Conservation (phyloP, 2,329 filamentous ascomycete genomes). For the Claviceps pazoutovae region DNA sequence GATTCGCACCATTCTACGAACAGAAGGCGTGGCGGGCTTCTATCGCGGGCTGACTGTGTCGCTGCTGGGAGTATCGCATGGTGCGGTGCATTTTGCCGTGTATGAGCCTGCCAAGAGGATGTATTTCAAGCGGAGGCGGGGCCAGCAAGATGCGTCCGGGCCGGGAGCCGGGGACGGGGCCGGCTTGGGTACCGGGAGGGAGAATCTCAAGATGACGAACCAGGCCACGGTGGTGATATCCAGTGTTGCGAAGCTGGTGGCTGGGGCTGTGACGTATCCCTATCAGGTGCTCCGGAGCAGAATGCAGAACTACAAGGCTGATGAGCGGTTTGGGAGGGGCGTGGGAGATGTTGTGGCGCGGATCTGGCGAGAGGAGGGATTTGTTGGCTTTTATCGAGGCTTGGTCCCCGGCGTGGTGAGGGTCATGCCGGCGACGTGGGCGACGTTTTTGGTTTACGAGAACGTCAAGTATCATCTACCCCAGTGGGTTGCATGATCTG, state of each 20-base stretch:
- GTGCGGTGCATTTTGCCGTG: constrained; percentile 88
- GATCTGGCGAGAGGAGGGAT: constrained; percentile 68
- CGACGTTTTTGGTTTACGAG: constrained; percentile 94
- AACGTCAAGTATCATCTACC: constrained; percentile 67
- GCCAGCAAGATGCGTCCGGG: neutral
- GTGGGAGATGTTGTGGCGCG: constrained; percentile 54
- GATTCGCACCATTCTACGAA: constrained; percentile 46
- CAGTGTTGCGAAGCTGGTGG: constrained; percentile 70
- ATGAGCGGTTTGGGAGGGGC: constrained; percentile 57
- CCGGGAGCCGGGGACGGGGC: neutral
- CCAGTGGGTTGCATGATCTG: constrained; percentile 16
- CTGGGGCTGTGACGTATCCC: constrained; percentile 82
- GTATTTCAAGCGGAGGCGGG: constrained; percentile 27
- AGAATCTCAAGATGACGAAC: constrained; percentile 38
- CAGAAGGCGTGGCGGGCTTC: constrained; percentile 67
- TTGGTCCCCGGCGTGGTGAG: constrained; percentile 78
- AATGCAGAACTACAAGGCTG: constrained; percentile 78
- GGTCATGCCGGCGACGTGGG: constrained; percentile 87
- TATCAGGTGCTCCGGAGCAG: constrained; percentile 85
- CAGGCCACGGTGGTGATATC: constrained; percentile 71
- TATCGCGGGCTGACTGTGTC: constrained; percentile 78
- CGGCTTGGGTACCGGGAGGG: neutral
- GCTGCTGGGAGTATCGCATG: constrained; percentile 77
- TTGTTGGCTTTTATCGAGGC: constrained; percentile 81
- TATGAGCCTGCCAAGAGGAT: constrained; percentile 59